These are phyloP conservation scores for Colletotrichum theobromicola DNA, from an alignment of 2,329 filamentous ascomycete species.

Conservation along the genomic window DNA sequence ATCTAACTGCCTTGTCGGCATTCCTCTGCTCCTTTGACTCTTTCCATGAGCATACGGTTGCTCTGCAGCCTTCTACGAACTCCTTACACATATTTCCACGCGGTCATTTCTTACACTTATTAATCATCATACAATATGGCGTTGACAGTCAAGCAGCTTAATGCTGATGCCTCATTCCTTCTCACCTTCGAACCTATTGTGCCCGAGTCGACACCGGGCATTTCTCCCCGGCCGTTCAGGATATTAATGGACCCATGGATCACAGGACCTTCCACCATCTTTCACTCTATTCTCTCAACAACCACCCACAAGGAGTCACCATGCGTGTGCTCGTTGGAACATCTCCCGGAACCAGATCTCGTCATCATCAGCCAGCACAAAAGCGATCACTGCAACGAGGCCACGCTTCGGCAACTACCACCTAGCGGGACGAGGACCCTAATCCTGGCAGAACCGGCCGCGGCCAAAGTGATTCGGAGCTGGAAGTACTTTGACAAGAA, in stretches of 20 bases:
- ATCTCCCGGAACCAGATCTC: constrained; percentile 48
- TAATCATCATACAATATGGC: constrained; percentile 52
- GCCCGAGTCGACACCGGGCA: constrained; percentile 38
- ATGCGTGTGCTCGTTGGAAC: constrained; percentile 57
- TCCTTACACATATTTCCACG: background rate
- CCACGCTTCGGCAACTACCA: constrained; percentile 69
- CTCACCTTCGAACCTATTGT: constrained; percentile 64
- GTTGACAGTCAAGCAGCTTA: constrained; percentile 66
- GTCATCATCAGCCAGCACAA: constrained; percentile 51
- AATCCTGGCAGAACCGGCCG: constrained; percentile 70
- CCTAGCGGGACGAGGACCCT: constrained; percentile 56
- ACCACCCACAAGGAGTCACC: constrained; percentile 59
- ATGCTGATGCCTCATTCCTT: constrained; percentile 69
- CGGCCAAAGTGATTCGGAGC: constrained; percentile 67
- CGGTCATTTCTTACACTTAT: background rate
- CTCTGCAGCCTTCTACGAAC: background rate
- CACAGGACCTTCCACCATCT: constrained; percentile 62
- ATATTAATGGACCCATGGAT: constrained; percentile 78
- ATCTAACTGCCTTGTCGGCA: background rate
- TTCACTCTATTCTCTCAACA: constrained; percentile 65
- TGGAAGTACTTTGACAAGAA: constrained; percentile 72
- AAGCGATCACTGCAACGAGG: constrained; percentile 74
- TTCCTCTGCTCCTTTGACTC: background rate
- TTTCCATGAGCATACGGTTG: background rate
- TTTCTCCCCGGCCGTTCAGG: constrained; percentile 59